Percentiles rank a stretch among this genome's conserved stretches.
Conservation (phyloP, 2,329 filamentous ascomycete species). For the Trichophyton schoenleinii region DNA sequence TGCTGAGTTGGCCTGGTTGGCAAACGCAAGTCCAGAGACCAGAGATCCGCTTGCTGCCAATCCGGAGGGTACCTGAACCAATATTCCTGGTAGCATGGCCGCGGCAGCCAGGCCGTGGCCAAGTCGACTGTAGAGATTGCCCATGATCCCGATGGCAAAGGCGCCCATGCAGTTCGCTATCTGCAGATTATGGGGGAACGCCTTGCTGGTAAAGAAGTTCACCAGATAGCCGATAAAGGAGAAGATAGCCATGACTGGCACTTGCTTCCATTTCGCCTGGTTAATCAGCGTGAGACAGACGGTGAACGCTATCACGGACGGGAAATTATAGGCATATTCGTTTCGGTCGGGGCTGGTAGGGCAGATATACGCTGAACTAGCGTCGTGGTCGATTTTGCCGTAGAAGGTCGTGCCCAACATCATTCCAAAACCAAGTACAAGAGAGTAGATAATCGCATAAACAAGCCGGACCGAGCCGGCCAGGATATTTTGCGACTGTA, state of each 20-base stretch:
- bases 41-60: conserved; percentile 46
- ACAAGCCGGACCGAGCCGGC: conserved; percentile 62
- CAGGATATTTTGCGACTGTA: conserved; percentile 57
- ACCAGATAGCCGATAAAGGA: conserved; percentile 61
- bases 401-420: conserved; percentile 54
- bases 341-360: conserved; percentile 35
- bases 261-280: conserved; percentile 67
- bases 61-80: conserved; percentile 52
- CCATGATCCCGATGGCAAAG: conserved; percentile 61
- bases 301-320: conserved; percentile 63
- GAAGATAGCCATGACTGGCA: conserved; percentile 63
- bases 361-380: conserved; percentile 39
- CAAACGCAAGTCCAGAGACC: conserved; percentile 44
- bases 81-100: conserved; percentile 76
- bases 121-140: conserved; percentile 62
- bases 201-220: conserved; percentile 57
- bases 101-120: conserved; percentile 70
- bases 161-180: conserved; percentile 68
- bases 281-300: conserved; percentile 66
- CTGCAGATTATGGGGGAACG: conserved; percentile 57
- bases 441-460: conserved; percentile 60
- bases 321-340: conserved; percentile 44
- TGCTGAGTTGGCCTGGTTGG: conserved; percentile 39
- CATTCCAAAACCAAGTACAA: conserved; percentile 61
- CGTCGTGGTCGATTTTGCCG: conserved; percentile 46